Percentiles rank a stretch among this genome's conserved stretches.
These are phyloP conservation scores for Colletotrichum lentis DNA, from an alignment of 2,329 filamentous ascomycete species.

Conservation along the genomic window DNA sequence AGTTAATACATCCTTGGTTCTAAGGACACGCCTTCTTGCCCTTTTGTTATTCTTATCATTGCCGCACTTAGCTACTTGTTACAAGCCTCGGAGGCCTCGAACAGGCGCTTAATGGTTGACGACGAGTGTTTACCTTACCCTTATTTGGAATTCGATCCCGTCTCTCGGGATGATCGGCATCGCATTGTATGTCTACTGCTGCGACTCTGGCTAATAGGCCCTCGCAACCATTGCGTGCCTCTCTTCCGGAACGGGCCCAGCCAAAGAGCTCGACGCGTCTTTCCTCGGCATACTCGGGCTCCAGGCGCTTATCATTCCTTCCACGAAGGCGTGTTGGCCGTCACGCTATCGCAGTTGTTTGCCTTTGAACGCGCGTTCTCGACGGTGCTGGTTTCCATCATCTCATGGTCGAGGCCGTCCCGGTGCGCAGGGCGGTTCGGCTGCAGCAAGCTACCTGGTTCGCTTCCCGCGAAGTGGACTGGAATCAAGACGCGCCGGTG, in stretches of 20 bases:
- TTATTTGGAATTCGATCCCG: conserved; percentile 25
- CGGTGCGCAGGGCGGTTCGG: not conserved
- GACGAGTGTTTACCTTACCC: too few relatives aligned
- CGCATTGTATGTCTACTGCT: conserved; percentile 14
- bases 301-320: not conserved
- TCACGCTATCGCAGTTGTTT: conserved; percentile 8
- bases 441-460: conserved; percentile 14
- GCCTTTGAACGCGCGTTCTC: conserved; percentile 5
- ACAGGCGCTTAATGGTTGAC: too few relatives aligned
- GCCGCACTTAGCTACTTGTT: too few relatives aligned
- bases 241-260: not conserved
- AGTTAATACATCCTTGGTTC: too few relatives aligned
- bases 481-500: not conserved
- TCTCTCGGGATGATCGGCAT: conserved; percentile 20
- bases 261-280: conserved; percentile 1
- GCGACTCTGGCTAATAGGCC: not conserved
- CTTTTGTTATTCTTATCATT: too few relatives aligned
- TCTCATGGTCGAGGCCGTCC: conserved; percentile 10
- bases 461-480: not conserved
- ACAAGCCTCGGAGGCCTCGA: too few relatives aligned
- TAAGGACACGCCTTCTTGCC: too few relatives aligned
- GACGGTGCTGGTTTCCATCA: conserved; percentile 11
- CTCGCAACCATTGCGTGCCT: conserved; percentile 13
- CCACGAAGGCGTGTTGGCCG: not conserved
- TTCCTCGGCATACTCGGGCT: conserved; percentile 22